These are phyloP conservation scores for Dicorynia guianensis DNA, from an alignment of 306 rosid species.

Conservation along the genomic window DNA sequence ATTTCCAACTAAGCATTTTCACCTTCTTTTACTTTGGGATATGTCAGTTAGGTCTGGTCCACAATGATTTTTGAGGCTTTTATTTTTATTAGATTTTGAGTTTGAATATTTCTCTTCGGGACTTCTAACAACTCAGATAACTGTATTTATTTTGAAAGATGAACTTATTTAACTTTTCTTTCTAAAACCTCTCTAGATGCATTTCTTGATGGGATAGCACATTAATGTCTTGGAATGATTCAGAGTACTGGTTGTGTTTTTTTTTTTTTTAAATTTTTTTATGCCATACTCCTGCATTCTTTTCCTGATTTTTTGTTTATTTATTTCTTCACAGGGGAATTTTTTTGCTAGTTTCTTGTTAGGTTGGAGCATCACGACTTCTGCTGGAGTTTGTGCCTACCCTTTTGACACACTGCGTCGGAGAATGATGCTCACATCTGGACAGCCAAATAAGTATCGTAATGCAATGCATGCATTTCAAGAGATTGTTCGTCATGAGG, in stretches of 20 bases:
- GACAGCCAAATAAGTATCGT: constrained; percentile 73
- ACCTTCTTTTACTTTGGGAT: constrained; percentile 20
- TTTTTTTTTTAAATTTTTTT: constrained; percentile 35
- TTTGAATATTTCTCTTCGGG: constrained; percentile 35
- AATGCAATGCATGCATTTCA: constrained; percentile 73
- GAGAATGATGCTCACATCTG: constrained; percentile 97
- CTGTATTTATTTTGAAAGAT: constrained; percentile 5
- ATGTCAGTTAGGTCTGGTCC: constrained; percentile 19
- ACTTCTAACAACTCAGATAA: constrained; percentile 2
- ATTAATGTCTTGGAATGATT: constrained; percentile 15
- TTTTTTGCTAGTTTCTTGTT: constrained; percentile 87
- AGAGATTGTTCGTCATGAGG: constrained; percentile 83
- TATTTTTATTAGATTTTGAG: neutral
- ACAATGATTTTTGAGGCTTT: neutral
- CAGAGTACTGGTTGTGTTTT: neutral
- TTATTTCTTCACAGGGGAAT: constrained; percentile 66
- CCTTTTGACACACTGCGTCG: constrained; percentile 92
- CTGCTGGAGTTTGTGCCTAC: constrained; percentile 89
- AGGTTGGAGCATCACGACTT: constrained; percentile 93
- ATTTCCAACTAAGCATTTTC: constrained; percentile 3
- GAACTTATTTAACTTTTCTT: constrained; percentile 8
- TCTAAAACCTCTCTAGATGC: neutral
- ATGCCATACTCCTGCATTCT: neutral
- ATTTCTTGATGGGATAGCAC: constrained; percentile 14
- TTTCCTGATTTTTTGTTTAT: constrained; percentile 26